phyloP scores from a whole-genome alignment of 176 grass and related monocot species.

The Olyra latifolia region DNA sequence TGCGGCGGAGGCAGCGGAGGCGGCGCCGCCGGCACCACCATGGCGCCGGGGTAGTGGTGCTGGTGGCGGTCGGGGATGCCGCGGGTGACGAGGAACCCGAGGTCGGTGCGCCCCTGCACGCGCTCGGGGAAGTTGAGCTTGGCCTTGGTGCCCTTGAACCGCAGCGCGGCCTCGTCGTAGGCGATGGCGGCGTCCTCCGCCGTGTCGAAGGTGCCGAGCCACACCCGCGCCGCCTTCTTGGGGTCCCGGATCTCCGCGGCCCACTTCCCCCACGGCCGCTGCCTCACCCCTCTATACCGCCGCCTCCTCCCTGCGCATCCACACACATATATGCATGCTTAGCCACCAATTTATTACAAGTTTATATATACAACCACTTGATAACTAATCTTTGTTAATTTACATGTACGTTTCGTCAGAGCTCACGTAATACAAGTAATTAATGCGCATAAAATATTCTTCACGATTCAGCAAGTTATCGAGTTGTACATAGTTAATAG shows the following conservation, averaged over 20 bases:
- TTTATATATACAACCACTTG: too few relatives aligned
- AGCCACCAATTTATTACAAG: background rate
- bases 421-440: slow-evolving; percentile 21
- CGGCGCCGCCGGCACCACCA: slow-evolving; percentile 5
- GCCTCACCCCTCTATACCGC: slow-evolving; percentile 63
- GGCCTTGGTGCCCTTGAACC: slow-evolving; percentile 70
- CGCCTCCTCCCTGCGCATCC: slow-evolving; percentile 25
- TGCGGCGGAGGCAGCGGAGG: background rate
- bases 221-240: slow-evolving; percentile 67
- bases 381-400: background rate
- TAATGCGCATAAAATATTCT: slow-evolving; percentile 41
- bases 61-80: slow-evolving; percentile 43
- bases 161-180: slow-evolving; percentile 65
- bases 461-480: slow-evolving; percentile 1
- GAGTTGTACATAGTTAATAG: slow-evolving; percentile 18
- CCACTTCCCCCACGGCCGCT: slow-evolving; percentile 78
- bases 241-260: slow-evolving; percentile 69
- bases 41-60: background rate
- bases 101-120: slow-evolving; percentile 77
- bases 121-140: slow-evolving; percentile 83
- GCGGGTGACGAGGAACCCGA: slow-evolving; percentile 56
- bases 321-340: background rate
- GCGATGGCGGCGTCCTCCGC: slow-evolving; percentile 69
- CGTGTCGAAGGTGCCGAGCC: slow-evolving; percentile 71
- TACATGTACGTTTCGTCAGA: slow-evolving; percentile 9